Percentiles rank a stretch among this genome's conserved stretches.
Conservation (phyloP, 2,329 filamentous ascomycete species). For the Sporothrix globosa region DNA sequence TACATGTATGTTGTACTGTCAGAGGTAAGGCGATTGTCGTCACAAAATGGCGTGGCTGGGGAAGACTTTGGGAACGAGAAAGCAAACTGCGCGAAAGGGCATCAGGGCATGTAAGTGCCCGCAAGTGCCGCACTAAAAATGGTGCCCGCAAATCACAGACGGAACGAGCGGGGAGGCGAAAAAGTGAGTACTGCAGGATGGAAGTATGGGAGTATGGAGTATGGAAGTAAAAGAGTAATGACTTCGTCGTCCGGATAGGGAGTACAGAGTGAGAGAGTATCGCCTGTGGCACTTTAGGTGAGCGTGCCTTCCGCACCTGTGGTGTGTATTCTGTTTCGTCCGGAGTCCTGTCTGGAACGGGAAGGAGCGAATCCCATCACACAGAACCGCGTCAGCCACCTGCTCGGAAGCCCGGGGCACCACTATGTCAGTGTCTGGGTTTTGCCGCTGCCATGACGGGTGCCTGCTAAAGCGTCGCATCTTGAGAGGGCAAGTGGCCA, state of each 20-base stretch:
- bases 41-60: conserved; percentile 24
- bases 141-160: conserved; percentile 17
- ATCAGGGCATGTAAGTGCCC: background rate
- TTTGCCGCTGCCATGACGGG: conserved; percentile 11
- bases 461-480: background rate
- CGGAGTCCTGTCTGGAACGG: conserved; percentile 26
- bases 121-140: conserved; percentile 16
- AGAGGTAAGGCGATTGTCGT: background rate
- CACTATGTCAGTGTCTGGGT: background rate
- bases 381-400: background rate
- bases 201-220: too few relatives aligned
- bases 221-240: too few relatives aligned
- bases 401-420: conserved; percentile 10
- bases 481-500: background rate
- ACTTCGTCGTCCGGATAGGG: too few relatives aligned
- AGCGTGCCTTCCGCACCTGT: background rate
- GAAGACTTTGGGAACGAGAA: background rate
- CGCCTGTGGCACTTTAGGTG: conserved; percentile 15
- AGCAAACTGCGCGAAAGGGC: background rate
- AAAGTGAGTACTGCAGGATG: background rate
- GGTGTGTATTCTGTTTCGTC: conserved; percentile 14
- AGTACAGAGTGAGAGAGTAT: too few relatives aligned
- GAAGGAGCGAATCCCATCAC: conserved; percentile 24
- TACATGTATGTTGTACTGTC: too few relatives aligned
- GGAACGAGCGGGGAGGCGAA: conserved; percentile 20